Base-by-base conservation (phyloP, 495 filamentous ascomycete species). In the Thermothielavioides terrestris region DNA sequence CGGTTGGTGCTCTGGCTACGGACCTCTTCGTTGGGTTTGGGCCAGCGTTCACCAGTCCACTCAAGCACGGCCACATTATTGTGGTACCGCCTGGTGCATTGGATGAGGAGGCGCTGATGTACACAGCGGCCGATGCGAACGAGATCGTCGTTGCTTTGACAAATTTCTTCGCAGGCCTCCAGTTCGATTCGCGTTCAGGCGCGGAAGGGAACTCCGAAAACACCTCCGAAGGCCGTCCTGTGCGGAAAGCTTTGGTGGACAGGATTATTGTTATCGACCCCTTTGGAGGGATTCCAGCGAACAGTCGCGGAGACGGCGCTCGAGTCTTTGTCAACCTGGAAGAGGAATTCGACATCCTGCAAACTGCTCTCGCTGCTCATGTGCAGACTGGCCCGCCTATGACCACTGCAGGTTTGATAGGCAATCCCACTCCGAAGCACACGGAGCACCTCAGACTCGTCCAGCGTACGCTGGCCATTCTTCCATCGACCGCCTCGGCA, bases 291-390 rank as follows among this genome's bases (percentile, higher is more conserved):
- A 89, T 92, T 42, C 94, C 92, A 1, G 76, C 84, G 0, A 75
- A 70, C 43, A 77, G 78, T 34, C 77, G 81, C 14, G 77, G 77
- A 0, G 77, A 85, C 34, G 77, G 78, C 8, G 82, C 85, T 12
- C 87, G 95, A 59, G 79, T 95, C 3, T 99, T 96, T 63, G 77
- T 99, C 64, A 99, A 99, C 57, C 76, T 99, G 57, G 86, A 94
- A 61, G 89, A 97, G 59, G 89, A 99, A 55, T 94, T 82, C 59
- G 66, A 74, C 3, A 72, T 75, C 26, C 84, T 95, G 27, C 67
- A 73, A 42, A 60, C 74, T 1, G 77, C 88, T 49, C 71, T 98
- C 9, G 48, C 57, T 14, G 15, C 50, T 11, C 23, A 30, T 0
- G 42, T 12, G 39, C 10, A 20, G 38, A n/a, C 34, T 28, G 35